Base-by-base conservation (phyloP, 139 green algal species). In the Picochlorum costavermella region DNA sequence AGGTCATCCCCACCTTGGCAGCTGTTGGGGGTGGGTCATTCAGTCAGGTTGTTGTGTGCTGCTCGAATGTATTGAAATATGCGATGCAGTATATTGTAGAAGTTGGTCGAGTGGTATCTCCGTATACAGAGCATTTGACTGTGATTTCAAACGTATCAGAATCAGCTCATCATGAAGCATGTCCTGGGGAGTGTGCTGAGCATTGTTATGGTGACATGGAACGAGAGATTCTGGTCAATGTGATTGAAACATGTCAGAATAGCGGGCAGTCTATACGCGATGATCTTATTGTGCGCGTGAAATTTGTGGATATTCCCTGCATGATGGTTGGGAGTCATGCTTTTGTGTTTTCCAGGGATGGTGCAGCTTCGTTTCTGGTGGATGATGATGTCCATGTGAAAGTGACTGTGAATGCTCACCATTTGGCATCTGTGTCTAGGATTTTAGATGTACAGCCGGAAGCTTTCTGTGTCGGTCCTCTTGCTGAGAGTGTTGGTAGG, bases 391-490 rank as follows among this genome's bases (percentile, higher is more conserved):
- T n/a, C 20, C 17, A 23, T 17, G 12, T 29, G 5, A 77, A 76
- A 5, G 57, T 85, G 6, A 60, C 61, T 10, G 65, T 90, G 45
- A 59, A 83, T 57, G 74, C 84, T 0, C 83, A 90, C 31, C 43
- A 36, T 8, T 68, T 91, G 40, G 62, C 72, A 6, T 69, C 66
- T 48, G 5, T 82, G 8, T 70, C 65, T 0, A 67, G 61, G 4
- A 43, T 75, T 31, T 51, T 89, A 58, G 76, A 77, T 29, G 29
- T 63, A 14, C 68, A 72, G n/a, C 55, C 81, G 5, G 84, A 86
- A n/a, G 64, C 64, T 0, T 90, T 80, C 46, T 68, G 78, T 0
- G 26, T 87, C 1, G 84, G 83, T 0, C 74, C 76, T 10, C 75
- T 76, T 16, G 66, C 72, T 12, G 16, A 43, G 1, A 59, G 62